Base-by-base conservation (phyloP, 2,329 filamentous ascomycete species). In the Dothidotthia symphoricarpi region DNA sequence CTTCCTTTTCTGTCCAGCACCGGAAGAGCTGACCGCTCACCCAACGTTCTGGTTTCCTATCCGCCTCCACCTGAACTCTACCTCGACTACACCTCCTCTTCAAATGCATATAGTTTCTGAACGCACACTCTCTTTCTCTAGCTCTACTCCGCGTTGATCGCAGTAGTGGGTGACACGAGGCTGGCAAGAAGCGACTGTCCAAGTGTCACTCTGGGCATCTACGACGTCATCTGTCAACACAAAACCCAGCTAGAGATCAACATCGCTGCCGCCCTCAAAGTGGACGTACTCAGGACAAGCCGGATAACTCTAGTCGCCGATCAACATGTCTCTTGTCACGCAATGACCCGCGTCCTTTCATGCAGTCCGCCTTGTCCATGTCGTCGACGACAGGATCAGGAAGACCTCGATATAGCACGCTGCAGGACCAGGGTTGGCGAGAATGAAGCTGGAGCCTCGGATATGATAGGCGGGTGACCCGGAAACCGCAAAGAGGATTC, bases 351-450 rank as follows among this genome's bases (percentile, higher is more conserved):
- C 34, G 38, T 36, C 24, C 32, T 39, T 27, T 42, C 33, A 12
- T 29, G 16, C 41, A 36, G 33, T 30, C 34, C 34, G 33, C 33
- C 36, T 29, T 16, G 22, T 28, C 24, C 33, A 22, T 22, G 19
- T 22, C 9, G 40, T 38, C 45, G 34, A 30, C 19, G 24, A n/a
- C n/a, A 25, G 19, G 19, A 5, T 22, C 9, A 27, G 33, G 24
- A 28, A 24, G 28, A 26, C 29, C 28, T 34, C 32, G 24, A 31
- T 31, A n/a, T 36, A 31, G 27, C 31, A 31, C 39, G 35, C 30
- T 32, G 36, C 35, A 33, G 29, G 43, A 51, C 53, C 39, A 31
- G 53, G 51, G 47, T 55, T 51, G 45, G 51, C 51, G 53, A 55
- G 19, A 19, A 36, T 36, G 37, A 45, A 47, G 43, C 51, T 48